phyloP scores from a whole-genome alignment of 495 filamentous ascomycete genomes.

The Tetracladium marchalianum region DNA sequence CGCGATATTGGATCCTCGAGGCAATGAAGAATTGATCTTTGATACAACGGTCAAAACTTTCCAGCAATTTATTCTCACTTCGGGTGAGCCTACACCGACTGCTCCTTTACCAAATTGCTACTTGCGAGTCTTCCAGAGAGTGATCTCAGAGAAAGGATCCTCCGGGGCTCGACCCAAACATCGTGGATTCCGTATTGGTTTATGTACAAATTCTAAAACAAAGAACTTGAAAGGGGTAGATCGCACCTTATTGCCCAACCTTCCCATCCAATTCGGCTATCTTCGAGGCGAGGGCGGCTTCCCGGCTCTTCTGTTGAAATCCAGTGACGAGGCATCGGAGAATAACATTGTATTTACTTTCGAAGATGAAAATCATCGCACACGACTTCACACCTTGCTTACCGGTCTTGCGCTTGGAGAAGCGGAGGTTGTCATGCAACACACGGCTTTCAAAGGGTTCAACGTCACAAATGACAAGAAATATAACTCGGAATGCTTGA shows the following conservation, averaged over 20 bases:
- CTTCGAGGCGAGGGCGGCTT: conserved; percentile 55
- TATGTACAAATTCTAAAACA: conserved; percentile 64
- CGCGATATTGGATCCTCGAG: conserved; percentile 49
- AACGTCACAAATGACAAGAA: conserved; percentile 32
- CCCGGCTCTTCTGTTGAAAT: conserved; percentile 57
- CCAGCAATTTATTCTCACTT: conserved; percentile 63
- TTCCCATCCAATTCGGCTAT: conserved; percentile 64
- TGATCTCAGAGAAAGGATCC: conserved; percentile 49
- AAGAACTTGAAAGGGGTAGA: conserved; percentile 66
- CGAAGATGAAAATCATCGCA: conserved; percentile 54
- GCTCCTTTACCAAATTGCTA: conserved; percentile 61
- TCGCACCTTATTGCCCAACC: conserved; percentile 47
- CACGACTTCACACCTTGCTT: conserved; percentile 54
- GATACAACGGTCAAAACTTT: conserved; percentile 56
- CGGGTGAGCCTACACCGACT: conserved; percentile 57
- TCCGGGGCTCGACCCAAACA: conserved; percentile 59
- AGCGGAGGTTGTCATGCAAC: conserved; percentile 51
- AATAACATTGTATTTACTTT: conserved; percentile 68
- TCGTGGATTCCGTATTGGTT: conserved; percentile 62
- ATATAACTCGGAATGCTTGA: neutral
- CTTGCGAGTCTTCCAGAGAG: conserved; percentile 61
- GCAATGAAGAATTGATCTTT: conserved; percentile 56
- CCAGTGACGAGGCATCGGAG: conserved; percentile 53
- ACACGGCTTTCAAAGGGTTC: conserved; percentile 50
- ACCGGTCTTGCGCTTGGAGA: conserved; percentile 51